Evolutionary conservation across 2,329 filamentous ascomycete genomes (phyloP).

Genomic region (Magnaporthiopsis poae): DNA sequence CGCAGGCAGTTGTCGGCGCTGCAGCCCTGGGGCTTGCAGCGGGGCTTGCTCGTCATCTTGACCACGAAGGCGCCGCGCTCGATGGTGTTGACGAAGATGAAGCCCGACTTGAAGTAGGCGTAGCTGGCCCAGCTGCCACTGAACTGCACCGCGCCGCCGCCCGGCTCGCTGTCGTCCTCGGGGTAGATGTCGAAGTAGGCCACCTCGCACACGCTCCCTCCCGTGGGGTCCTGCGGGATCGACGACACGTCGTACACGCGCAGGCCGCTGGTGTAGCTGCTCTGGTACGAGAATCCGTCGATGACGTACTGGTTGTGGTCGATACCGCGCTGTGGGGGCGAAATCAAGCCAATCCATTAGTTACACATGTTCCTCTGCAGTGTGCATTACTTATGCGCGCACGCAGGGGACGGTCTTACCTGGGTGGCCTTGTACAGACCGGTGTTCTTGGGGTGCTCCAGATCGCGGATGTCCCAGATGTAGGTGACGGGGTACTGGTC

Average conservation of each 20-base stretch:
- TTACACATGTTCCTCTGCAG: neutral
- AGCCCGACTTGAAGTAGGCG: constrained; percentile 28
- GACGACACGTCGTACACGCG: constrained; percentile 25
- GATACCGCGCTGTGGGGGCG: constrained; percentile 20
- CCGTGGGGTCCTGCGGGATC: constrained; percentile 25
- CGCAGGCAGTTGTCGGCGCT: constrained; percentile 28
- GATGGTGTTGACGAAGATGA: constrained; percentile 38
- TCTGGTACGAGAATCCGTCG: constrained; percentile 32
- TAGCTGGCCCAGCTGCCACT: constrained; percentile 35
- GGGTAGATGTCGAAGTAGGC: constrained; percentile 39
- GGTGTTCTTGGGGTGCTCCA: constrained; percentile 31
- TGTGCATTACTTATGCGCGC: neutral
- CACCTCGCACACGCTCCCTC: constrained; percentile 30
- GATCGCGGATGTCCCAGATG: constrained; percentile 36
- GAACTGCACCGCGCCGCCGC: constrained; percentile 26
- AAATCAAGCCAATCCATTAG: neutral
- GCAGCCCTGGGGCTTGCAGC: constrained; percentile 9
- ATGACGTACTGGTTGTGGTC: constrained; percentile 38
- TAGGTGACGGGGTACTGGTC: constrained; percentile 34
- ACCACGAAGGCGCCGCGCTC: constrained; percentile 32
- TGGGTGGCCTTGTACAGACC: constrained; percentile 27
- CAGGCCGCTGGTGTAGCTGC: constrained; percentile 36
- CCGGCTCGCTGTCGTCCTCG: constrained; percentile 32
- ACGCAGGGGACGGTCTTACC: constrained; percentile 13
- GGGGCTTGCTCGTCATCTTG: constrained; percentile 15